A percentile compares a stretch with the other conserved stretches of the same genome.
These are phyloP conservation scores for Cyberlindnera galapagoensis DNA, from an alignment of 805 yeast genomes.

Conservation along the genomic window DNA sequence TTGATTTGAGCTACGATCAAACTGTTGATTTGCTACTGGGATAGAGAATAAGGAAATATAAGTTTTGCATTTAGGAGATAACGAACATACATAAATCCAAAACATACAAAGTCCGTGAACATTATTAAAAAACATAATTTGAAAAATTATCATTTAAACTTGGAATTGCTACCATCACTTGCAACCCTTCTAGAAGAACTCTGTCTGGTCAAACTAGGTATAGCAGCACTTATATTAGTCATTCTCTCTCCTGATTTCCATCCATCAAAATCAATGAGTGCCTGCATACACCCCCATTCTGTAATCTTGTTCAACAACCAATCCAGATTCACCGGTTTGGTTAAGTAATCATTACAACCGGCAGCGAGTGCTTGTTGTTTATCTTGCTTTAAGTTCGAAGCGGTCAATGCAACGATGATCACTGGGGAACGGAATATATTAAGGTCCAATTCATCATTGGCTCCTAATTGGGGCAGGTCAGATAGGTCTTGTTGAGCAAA, in stretches of 20 bases:
- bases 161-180: too few species aligned
- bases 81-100: too few species aligned
- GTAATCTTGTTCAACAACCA: constrained; percentile 93
- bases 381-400: constrained; percentile 79
- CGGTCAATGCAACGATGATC: constrained; percentile 96
- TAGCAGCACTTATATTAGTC: constrained; percentile 29
- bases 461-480: constrained; percentile 21
- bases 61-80: too few species aligned
- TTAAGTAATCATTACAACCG: constrained; percentile 94
- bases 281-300: constrained; percentile 99
- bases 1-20: constrained; percentile 42
- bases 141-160: too few species aligned
- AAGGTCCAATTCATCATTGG: constrained; percentile 52
- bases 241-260: constrained; percentile 56
- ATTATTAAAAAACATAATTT: too few species aligned
- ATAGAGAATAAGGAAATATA: neutral
- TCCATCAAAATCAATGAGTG: constrained; percentile 89
- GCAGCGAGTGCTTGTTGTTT: constrained; percentile 89
- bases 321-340: constrained; percentile 89
- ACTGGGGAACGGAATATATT: constrained; percentile 82
- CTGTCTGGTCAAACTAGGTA: constrained; percentile 22
- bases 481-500: constrained; percentile 21
- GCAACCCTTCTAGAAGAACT: constrained; percentile 7
- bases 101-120: too few species aligned
- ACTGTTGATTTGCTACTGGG: constrained; percentile 14